Evolutionary conservation across 768 basidiomycete species (phyloP).

Genomic region (Artomyces pyxidatus): DNA sequence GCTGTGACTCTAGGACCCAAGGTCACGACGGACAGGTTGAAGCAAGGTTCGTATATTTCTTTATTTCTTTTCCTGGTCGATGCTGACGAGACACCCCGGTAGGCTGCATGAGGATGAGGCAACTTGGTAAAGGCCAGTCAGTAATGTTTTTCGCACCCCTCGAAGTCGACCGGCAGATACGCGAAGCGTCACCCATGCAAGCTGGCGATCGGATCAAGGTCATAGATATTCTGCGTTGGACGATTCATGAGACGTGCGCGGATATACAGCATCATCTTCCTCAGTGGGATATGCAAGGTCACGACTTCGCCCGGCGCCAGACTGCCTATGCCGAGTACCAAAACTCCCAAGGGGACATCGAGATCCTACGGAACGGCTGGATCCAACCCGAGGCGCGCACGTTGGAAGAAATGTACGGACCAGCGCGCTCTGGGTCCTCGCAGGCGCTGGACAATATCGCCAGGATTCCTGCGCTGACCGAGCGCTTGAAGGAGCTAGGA

Average conservation of each 20-base stretch:
- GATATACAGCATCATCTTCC: slow-evolving; percentile 10
- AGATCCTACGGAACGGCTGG: neutral
- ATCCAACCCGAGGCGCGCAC: slow-evolving; percentile 6
- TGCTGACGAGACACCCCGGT: neutral
- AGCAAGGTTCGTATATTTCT: slow-evolving; percentile 32
- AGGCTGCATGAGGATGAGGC: slow-evolving; percentile 15
- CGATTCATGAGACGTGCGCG: slow-evolving; percentile 11
- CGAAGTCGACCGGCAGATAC: slow-evolving; percentile 9
- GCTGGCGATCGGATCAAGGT: neutral
- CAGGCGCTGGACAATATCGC: neutral
- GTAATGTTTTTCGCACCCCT: slow-evolving; percentile 10
- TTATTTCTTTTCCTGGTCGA: neutral
- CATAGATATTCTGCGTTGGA: slow-evolving; percentile 10
- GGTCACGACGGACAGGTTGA: slow-evolving; percentile 42
- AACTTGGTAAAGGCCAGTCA: slow-evolving; percentile 11
- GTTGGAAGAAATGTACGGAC: slow-evolving; percentile 9
- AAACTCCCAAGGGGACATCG: neutral
- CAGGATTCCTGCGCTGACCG: neutral
- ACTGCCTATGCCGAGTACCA: neutral
- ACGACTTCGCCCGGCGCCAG: slow-evolving; percentile 2
- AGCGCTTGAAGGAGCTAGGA: slow-evolving; percentile 6
- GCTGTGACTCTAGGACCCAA: slow-evolving; percentile 43
- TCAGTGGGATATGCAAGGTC: slow-evolving; percentile 8
- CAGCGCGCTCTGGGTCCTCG: neutral
- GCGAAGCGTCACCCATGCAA: neutral